Base-by-base conservation (phyloP, 1,139 yeast genomes). In the Nakaseomyces uthaithaninus region DNA sequence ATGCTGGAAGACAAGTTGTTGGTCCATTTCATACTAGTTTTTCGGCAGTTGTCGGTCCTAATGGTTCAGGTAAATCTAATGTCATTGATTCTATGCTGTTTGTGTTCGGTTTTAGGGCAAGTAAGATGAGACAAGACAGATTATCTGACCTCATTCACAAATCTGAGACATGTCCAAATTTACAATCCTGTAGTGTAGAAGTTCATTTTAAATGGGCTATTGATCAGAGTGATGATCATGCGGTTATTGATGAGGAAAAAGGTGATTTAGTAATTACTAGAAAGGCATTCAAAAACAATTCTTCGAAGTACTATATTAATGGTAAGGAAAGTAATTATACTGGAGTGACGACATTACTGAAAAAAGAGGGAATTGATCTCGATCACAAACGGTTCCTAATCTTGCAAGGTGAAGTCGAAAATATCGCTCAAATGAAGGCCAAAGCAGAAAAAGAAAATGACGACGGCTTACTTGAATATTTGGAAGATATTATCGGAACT, bases 41-140 rank as follows among this genome's bases (percentile, higher is more conserved):
- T 58, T 85, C 95, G 7, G 96, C 99, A 0, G 94, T 93, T 8
- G 97, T 93, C n/a, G 99, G 99, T 0, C 98, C 98, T 3, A 93
- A 93, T 60, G 99, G 99, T 23, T 84, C 95, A 30, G 98, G 98
- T 7, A 91, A 91, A 62, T 89, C 97, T 10, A 93, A 93, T 58
- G 98, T 93, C 28, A 93, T 93, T 49, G 99, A 93, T 59, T 84
- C 97, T 2, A 74, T 93, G 74, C 68, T 93, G 45, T 93, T 93
- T 62, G 98, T 93, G 3, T 93, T 93, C 65, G 99, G 99, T 0
- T 93, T 93, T 62, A 71, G 98, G 47, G 98, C 98, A 0, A 77
- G 79, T 58, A 91, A 93, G 60, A 87, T 93, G 96, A 79, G 99
- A 57, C 99, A 93, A 52, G 87, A 94, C 2, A 91, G 89, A 59